Base-by-base conservation (phyloP, 345 rosid species). In the Moringa oleifera region DNA sequence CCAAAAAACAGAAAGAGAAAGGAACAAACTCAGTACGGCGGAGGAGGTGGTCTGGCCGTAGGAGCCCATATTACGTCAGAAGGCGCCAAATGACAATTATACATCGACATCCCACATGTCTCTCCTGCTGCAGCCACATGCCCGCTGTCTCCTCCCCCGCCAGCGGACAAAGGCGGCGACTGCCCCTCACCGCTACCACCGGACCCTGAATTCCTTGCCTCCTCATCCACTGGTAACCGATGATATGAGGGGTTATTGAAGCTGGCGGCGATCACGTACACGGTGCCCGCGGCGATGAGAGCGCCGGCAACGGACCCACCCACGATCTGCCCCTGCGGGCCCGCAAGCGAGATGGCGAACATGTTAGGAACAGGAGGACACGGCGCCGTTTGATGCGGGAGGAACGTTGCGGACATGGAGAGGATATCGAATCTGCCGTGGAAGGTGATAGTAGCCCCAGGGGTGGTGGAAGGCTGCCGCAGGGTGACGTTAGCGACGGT, bases 271-370 rank as follows among this genome's bases (percentile, higher is more conserved):
- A 93, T 71, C 18, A 93, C 75, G 67, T 70, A 84, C 6, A 93
- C 88, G 0, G 87, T 79, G 20, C 91, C 87, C 0, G 82, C 91
- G 0, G 98, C 87, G 0, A 90, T n/a, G 18, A 93, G 63, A 0
- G 87, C 74, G 6, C 97, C 97, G 0, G 81, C 90, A 11, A 93
- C 96, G 50, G 80, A 66, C 7, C 98, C 98, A 0, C 98, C 98
- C 0, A 93, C 88, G 73, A 87, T 81, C 80, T 93, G 98, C 12
- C 98, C 96, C 63, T 85, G 98, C 0, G 96, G 98, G 0, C 97
- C 96, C 1, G 97, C 97, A 3, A 93, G 76, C 0, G 97, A 89
- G 37, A 93, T 83, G 0, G 84, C 75, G 69, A 93, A 80, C 53
- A 67, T 67, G 51, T 75, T 81, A 0, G 95, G 87, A 0, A 81